Conservation (phyloP, 148 eudicot genomes). For the Dianthus caryophyllus region DNA sequence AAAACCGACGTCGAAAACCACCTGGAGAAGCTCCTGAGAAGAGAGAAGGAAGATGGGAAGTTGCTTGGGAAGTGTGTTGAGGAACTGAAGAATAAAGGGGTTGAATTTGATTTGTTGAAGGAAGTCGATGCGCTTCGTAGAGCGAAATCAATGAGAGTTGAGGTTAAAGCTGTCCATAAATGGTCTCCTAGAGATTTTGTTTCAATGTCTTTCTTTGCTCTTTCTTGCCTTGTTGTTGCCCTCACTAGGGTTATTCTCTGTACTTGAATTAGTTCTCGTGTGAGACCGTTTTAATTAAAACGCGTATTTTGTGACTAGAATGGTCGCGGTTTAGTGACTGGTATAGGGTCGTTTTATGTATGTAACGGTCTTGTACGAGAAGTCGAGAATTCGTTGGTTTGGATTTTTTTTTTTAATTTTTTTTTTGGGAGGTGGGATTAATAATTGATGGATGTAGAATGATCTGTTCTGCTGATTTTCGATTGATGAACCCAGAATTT, state of each 20-base stretch:
- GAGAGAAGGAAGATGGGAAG: conserved; percentile 69
- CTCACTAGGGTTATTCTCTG: conserved; percentile 64
- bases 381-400: no score
- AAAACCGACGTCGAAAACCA: conserved; percentile 63
- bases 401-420: no score
- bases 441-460: no score
- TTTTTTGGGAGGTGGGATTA: no score
- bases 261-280: no score
- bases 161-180: conserved; percentile 46
- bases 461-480: no score
- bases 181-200: conserved; percentile 78
- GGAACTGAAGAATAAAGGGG: conserved; percentile 69
- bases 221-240: conserved; percentile 57
- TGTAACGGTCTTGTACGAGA: no score
- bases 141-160: conserved; percentile 68
- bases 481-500: no score
- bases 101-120: conserved; percentile 74
- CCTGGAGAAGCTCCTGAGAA: conserved; percentile 53
- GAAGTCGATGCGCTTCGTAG: conserved; percentile 71
- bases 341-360: no score
- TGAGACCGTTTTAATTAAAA: no score
- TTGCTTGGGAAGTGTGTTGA: conserved; percentile 68
- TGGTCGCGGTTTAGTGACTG: no score
- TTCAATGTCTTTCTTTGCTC: conserved; percentile 53
- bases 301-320: no score